Percentiles rank a stretch among this genome's conserved stretches.
phyloP scores from a whole-genome alignment of 441 rosid species.

The Hypseocharis bilobata region DNA sequence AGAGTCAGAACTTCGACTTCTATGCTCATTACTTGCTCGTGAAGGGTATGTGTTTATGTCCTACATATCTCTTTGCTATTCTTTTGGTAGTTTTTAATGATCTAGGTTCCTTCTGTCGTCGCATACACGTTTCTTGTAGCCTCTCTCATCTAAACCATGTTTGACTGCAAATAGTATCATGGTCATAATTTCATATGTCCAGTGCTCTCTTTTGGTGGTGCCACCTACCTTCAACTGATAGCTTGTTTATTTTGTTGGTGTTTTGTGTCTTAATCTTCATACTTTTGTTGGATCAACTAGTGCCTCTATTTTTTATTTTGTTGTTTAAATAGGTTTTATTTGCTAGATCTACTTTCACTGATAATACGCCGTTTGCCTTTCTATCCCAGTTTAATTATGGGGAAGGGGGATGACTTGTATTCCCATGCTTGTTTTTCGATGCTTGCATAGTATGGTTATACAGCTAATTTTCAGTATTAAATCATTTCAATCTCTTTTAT shows the following conservation, averaged over 20 bases:
- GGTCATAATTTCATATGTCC: background rate
- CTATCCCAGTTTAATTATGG: background rate
- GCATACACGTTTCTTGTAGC: background rate
- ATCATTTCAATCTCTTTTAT: background rate
- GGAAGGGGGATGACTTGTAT: background rate
- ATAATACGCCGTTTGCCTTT: background rate
- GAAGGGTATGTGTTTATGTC: slow-evolving; percentile 63
- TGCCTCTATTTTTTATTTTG: background rate
- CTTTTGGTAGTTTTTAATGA: background rate
- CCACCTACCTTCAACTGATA: background rate
- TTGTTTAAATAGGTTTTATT: background rate
- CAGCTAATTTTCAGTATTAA: too few relatives aligned
- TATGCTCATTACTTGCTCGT: slow-evolving; percentile 88
- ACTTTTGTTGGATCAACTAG: background rate
- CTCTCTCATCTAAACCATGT: background rate
- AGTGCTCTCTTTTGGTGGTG: background rate
- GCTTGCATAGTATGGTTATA: too few relatives aligned
- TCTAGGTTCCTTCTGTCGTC: background rate
- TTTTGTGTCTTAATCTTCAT: background rate
- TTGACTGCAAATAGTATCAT: background rate
- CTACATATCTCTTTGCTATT: background rate
- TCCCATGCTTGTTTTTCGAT: background rate
- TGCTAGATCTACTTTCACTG: background rate
- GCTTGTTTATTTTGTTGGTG: background rate
- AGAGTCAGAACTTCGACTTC: slow-evolving; percentile 65